Evolutionary conservation across 768 basidiomycete species (phyloP).

Genomic region (Trametes cubensis): DNA sequence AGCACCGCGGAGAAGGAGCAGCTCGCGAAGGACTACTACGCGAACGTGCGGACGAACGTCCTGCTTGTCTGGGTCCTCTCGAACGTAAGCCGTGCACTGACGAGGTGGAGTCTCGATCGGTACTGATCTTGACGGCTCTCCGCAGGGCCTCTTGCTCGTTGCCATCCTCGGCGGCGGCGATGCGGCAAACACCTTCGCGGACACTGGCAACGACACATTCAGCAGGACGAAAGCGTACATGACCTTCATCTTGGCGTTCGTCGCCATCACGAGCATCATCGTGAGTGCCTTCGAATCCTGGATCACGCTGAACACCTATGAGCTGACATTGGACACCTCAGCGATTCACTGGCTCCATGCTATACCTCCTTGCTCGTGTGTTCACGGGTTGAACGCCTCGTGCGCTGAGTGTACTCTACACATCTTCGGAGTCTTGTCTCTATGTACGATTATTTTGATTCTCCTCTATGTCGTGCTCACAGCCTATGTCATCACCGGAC

Average conservation of each 20-base stretch:
- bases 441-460: background rate
- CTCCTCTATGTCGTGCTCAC: no score
- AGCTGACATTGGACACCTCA: conserved; percentile 29
- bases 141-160: conserved; percentile 68
- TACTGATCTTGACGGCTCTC: background rate
- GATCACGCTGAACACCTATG: no score
- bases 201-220: conserved; percentile 42
- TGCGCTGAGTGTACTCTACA: no score
- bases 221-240: conserved; percentile 74
- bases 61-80: conserved; percentile 82
- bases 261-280: conserved; percentile 74
- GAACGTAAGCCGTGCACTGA: conserved; percentile 54
- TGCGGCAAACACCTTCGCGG: conserved; percentile 61
- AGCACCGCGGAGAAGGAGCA: conserved; percentile 68
- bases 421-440: background rate
- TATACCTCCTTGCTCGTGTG: conserved; percentile 53
- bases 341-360: conserved; percentile 61
- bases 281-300: conserved; percentile 33
- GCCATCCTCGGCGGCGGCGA: conserved; percentile 67
- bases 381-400: conserved; percentile 48
- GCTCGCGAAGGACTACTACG: conserved; percentile 84
- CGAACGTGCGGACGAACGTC: conserved; percentile 83
- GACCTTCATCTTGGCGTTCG: conserved; percentile 79
- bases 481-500: conserved; percentile 16
- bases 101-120: background rate